Base-by-base conservation (phyloP, 164 flowering plant genomes). In the Vitis labrusca region DNA sequence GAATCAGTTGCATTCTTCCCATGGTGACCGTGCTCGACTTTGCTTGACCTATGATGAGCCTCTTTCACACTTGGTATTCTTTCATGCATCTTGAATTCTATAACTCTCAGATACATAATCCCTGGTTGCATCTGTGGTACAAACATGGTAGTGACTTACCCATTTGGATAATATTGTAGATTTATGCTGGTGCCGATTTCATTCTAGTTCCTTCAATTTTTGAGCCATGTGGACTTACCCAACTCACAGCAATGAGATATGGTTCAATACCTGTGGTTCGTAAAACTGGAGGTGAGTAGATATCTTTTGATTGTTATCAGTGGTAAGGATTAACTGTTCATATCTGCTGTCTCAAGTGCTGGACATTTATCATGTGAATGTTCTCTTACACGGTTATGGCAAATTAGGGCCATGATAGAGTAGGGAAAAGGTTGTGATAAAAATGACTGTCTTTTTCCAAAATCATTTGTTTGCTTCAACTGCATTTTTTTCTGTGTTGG, bases 201-300 rank as follows among this genome's bases (percentile, higher is more conserved):
- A 91, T 93, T 74, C 64, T 95, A 23, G 99, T 93, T 64, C 98
- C 99, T 61, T 95, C 99, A 65, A 85, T 95, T 30, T 95, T 95
- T 78, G 99, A 95, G 86, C 99, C 99, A 23, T 95, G 99, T 79
- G 99, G 99, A 53, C 86, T 95, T 29, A 95, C 99, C 16, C 99
- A 95, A 71, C 94, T 95, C 58, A 84, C 62, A 63, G 98, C 98
- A 52, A 95, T 95, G 99, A 84, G 99, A 86, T 95, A 86, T 76
- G 99, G 99, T 58, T 89, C 97, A 59, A 84, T 95, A 73, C 97
- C 99, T 48, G 84, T 95, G 23, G 99, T 95, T 64, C 93, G 99
- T 52, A 93, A 85, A 83, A 95, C 99, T 63, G 99, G 99, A 89
- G 99, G 99, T 95, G 44, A 13, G 77, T 71, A 37, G 15, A 11